Base-by-base conservation (phyloP, 2,329 filamentous ascomycete genomes). In the Aurifilum marmelostoma region DNA sequence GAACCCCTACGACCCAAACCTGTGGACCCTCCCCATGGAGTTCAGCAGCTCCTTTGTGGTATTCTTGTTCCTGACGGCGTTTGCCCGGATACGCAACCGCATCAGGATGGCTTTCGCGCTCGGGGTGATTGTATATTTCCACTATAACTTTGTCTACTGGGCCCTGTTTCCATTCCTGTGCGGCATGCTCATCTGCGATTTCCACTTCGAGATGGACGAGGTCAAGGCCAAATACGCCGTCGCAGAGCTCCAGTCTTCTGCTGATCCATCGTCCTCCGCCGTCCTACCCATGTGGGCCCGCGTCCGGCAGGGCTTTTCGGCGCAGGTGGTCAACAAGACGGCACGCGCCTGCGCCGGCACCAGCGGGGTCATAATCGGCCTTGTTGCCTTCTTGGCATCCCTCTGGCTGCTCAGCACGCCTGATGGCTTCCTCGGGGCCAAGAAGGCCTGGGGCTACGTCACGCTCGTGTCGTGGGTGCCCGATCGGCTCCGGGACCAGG, bases 11-110 rank as follows among this genome's bases (percentile, higher is more conserved):
- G 78, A 79, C 71, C 69, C 75, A 18, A 78, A 78, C 47, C 68
- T 79, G 21, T 80, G 79, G 79, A 81, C 79, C 1, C 72, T 80
- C 39, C 78, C 79, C 0, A 73, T 80, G 41, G 79, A 80, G 73
- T 80, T 80, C 67, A 74, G 74, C 62, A 74, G 76, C 71, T 80
- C 78, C 7, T 67, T 80, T n/a, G 72, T 78, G 14, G 63, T 80
- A 9, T 80, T 80, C 63, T 71, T 77, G 47, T 72, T 76, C 63
- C 72, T 79, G 29, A 72, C 78, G 2, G 78, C 77, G 2, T 75
- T 79, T 11, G 73, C 73, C n/a, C 72, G 74, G 18, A 71, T 72
- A 18, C 70, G 71, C 27, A 62, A 68, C 5, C 66, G 73, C 8
- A 69, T 74, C 27, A 68, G 77, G 12, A 70, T 77, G 54, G 8